Evolutionary conservation across 2,329 filamentous ascomycete genomes (phyloP).

Genomic region (Beauveria caledonica): DNA sequence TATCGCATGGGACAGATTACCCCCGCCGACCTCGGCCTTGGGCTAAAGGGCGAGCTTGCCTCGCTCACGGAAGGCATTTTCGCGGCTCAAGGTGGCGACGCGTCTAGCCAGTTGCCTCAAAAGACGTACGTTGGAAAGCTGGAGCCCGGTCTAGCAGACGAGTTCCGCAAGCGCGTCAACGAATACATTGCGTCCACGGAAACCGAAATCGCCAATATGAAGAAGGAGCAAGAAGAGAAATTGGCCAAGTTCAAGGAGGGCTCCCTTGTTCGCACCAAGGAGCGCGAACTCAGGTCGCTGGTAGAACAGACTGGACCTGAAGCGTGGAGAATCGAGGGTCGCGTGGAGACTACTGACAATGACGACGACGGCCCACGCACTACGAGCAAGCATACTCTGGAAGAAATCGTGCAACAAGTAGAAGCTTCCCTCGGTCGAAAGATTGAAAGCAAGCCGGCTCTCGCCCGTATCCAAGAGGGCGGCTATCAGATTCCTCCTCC

Average conservation of each 20-base stretch:
- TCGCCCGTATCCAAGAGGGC: constrained; percentile 69
- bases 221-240: constrained; percentile 65
- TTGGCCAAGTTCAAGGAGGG: constrained; percentile 67
- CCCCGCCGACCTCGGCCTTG: constrained; percentile 79
- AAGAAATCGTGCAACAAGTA: constrained; percentile 67
- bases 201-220: constrained; percentile 78
- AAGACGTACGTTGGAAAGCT: constrained; percentile 56
- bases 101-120: constrained; percentile 36
- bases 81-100: constrained; percentile 50
- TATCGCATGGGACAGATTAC: constrained; percentile 80
- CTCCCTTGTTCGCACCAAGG: constrained; percentile 62
- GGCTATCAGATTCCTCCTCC: constrained; percentile 59
- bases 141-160: constrained; percentile 67
- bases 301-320: constrained; percentile 53
- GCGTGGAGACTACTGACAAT: constrained; percentile 43
- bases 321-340: constrained; percentile 54
- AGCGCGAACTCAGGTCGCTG: constrained; percentile 64
- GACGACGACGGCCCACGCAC: constrained; percentile 28
- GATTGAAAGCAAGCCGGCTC: constrained; percentile 53
- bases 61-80: constrained; percentile 80
- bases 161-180: constrained; percentile 72
- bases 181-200: constrained; percentile 65
- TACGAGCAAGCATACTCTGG: constrained; percentile 48
- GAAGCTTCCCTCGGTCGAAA: constrained; percentile 62
- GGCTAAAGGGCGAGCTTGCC: constrained; percentile 73